A percentile compares a stretch with the other conserved stretches of the same genome.
Evolutionary conservation across 2,329 filamentous ascomycete genomes (phyloP).

Genomic region (Talaromyces verruculosus): DNA sequence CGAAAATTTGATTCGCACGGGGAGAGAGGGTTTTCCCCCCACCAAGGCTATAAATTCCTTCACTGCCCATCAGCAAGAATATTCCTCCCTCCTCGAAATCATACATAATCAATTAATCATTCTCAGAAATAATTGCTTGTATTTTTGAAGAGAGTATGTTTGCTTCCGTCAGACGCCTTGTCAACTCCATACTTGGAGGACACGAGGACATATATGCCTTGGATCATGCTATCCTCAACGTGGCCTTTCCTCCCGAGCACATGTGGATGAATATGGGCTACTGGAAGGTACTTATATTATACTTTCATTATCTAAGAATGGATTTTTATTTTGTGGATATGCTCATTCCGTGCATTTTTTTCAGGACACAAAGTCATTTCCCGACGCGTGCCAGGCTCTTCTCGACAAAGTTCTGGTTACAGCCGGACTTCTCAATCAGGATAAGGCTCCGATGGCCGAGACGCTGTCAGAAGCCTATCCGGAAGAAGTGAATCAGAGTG

Average conservation of each 20-base stretch:
- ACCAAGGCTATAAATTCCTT: neutral
- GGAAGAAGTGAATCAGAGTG: slow-evolving; percentile 3
- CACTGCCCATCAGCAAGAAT: neutral
- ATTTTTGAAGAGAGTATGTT: neutral
- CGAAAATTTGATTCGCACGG: neutral
- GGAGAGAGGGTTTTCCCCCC: neutral
- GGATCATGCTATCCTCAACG: slow-evolving; percentile 58
- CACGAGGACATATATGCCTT: slow-evolving; percentile 22
- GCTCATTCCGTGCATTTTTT: neutral
- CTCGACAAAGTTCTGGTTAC: slow-evolving; percentile 49
- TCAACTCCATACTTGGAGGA: neutral
- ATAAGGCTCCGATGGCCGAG: slow-evolving; percentile 17
- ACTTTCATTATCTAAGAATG: too few relatives aligned
- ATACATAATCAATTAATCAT: neutral
- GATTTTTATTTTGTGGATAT: neutral
- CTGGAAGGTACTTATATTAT: neutral
- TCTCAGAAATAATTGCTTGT: neutral
- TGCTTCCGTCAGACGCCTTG: neutral
- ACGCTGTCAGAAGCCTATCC: neutral
- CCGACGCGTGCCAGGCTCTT: slow-evolving; percentile 52
- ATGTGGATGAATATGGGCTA: slow-evolving; percentile 60
- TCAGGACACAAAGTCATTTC: slow-evolving; percentile 40
- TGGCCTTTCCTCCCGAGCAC: slow-evolving; percentile 46
- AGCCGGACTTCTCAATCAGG: slow-evolving; percentile 41
- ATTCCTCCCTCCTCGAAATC: neutral